Evolutionary conservation across 768 basidiomycete genomes (phyloP).

Genomic region (Suillus placidus): DNA sequence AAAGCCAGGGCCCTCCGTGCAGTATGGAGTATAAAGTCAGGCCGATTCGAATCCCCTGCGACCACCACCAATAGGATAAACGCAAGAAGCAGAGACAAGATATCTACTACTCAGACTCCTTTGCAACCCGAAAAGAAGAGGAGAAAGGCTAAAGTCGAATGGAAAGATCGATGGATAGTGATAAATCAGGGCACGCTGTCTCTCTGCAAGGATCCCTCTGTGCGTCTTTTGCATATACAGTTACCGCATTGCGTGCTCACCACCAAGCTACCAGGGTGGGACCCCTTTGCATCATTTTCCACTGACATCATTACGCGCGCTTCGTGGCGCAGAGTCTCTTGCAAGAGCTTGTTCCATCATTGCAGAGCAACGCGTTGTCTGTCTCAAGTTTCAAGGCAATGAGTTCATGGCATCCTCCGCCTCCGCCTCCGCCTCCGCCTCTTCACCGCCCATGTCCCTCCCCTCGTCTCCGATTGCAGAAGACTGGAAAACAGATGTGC

Average conservation of each 20-base stretch:
- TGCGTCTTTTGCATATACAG: constrained; percentile 32
- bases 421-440: constrained; percentile 11
- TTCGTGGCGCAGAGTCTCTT: constrained; percentile 51
- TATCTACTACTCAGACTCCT: background rate
- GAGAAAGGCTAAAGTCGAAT: constrained; percentile 50
- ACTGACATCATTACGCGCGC: constrained; percentile 42
- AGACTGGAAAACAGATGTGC: constrained; percentile 10
- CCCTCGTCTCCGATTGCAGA: constrained; percentile 32
- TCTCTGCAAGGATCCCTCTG: constrained; percentile 55
- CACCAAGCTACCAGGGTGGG: constrained; percentile 36
- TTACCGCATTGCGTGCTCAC: background rate
- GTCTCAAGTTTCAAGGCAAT: constrained; percentile 40
- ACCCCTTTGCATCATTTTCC: constrained; percentile 43
- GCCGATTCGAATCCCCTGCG: constrained; percentile 30
- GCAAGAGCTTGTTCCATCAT: constrained; percentile 28
- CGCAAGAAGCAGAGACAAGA: constrained; percentile 21
- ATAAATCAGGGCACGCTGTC: constrained; percentile 58
- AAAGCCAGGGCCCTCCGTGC: constrained; percentile 54
- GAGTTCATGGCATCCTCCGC: background rate
- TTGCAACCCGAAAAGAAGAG: constrained; percentile 23
- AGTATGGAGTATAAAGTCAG: constrained; percentile 34
- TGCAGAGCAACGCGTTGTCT: constrained; percentile 38
- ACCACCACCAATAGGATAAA: background rate
- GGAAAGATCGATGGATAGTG: constrained; percentile 67
- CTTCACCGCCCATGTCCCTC: constrained; percentile 20